A percentile compares a stretch with the other conserved stretches of the same genome.
Conservation (phyloP, 257 asterid genomes). For the Apocynum venetum region DNA sequence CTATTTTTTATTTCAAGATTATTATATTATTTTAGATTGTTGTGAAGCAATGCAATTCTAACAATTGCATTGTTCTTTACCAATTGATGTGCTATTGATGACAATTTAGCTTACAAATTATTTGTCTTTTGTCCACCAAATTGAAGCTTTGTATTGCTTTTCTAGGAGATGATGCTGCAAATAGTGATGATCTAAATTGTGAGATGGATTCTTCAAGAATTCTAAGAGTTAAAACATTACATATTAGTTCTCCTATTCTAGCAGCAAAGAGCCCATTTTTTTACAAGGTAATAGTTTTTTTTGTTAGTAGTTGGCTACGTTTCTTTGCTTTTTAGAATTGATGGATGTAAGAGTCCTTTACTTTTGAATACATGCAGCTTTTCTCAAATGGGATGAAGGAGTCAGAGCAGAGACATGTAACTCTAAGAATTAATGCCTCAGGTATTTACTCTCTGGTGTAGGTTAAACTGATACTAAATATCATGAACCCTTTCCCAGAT, state of each 20-base stretch:
- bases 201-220: constrained; percentile 26
- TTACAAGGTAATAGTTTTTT: constrained; percentile 19
- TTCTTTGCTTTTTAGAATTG: constrained; percentile 1
- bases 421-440: constrained; percentile 79
- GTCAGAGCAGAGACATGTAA: constrained; percentile 95
- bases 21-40: not conserved
- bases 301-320: not conserved
- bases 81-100: not conserved
- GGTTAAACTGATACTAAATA: not conserved
- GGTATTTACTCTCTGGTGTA: constrained; percentile 36
- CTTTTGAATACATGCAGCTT: constrained; percentile 43
- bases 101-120: not conserved
- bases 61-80: constrained; percentile 2
- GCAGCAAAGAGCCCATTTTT: constrained; percentile 41
- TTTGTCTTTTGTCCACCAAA: not conserved
- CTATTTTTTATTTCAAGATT: not conserved
- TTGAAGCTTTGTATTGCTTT: not conserved
- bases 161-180: constrained; percentile 33
- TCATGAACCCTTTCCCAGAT: too few relatives aligned
- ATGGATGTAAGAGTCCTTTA: constrained; percentile 15
- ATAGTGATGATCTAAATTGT: constrained; percentile 24
- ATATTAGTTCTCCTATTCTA: constrained; percentile 36
- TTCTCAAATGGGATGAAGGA: constrained; percentile 99
- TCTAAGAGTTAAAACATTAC: constrained; percentile 25
- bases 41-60: constrained; percentile 12